Evolutionary conservation across 2,329 filamentous ascomycete genomes (phyloP), one percentile per base, ranked within the genome.

Genomic region (Neurospora crassa): DNA sequence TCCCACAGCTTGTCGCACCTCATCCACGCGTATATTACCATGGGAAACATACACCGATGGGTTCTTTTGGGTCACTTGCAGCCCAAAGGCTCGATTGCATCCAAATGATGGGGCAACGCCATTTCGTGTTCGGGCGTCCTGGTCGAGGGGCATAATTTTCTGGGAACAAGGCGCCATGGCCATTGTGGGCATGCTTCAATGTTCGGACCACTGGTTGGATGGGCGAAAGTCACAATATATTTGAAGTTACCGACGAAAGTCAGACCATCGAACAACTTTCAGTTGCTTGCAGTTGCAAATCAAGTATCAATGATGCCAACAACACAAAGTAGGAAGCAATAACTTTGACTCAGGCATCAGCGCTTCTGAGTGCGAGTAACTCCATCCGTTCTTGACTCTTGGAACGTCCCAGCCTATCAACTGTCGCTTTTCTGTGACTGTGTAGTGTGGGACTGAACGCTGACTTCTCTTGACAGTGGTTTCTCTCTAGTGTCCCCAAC

Each of bases 401-500:
- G n/a, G 10, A 45, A 45, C 10, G n/a, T 45, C 10, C 43, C n/a
- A 2, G 2, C 3, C 8, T 45, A 45, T 20, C 8, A 45, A 2
- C 5, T 2, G 1, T 2, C 0, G 43, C 43, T 2, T 1, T 10
- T 8, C n/a, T 0, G n/a, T 2, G 43, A n/a, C 43, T 2, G 0
- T 47, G 1, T 14, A 0, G n/a, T 1, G 43, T 10, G 12, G n/a
- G 1, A 47, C 10, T 47, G 5, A 47, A 20, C 11, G 11, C 43
- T 47, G 43, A 47, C 5, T 47, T 47, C 11, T 47, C 43, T 20
- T 20, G n/a, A 47, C 43, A 20, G 1, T 8, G 2, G 24, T 29
- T 29, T 20, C 43, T 47, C 3, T 47, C 0, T 45, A 18, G 11
- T 3, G n/a, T n/a, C 2, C 8, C 20, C 3, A 7, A 8, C 43